Evolutionary conservation across 257 asterid species (phyloP), one percentile per base, ranked within the genome.

Genomic region (Anisodus tanguticus): DNA sequence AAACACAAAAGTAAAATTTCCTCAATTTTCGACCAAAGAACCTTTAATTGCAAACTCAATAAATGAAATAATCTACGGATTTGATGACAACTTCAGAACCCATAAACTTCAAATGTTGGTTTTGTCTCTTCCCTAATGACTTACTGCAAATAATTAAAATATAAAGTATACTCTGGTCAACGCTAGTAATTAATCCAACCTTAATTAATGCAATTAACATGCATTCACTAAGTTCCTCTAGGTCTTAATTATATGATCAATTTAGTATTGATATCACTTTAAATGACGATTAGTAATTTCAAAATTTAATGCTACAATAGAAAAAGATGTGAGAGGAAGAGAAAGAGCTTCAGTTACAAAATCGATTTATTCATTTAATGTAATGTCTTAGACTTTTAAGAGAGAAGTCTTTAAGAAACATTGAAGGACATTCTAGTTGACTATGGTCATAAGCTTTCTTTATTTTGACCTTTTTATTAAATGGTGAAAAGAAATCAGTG

Each of bases 331-430:
- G 69, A 79, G 16, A 55, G 2, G 35, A 31, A 31, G 35, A 31
- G 35, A 31, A 31, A 31, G 35, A n/a, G 41, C 8, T 86, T 84
- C 89, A 63, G 87, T 87, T 87, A 87, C 84, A 79, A 74, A 84
- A 71, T 66, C 12, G 53, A 83, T 70, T 64, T 80, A 84, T 72
- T 84, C 68, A 45, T 64, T 54, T 57, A 58, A 19, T 58, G 6
- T 5, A 31, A 13, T 31, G 35, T 31, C 26, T 22, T 22, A n/a
- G 26, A 22, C 26, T 22, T 22, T 22, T 22, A 22, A 22, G 26
- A 22, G 2, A 31, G 35, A 59, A 59, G 66, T 59, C 31, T 59
- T 59, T 59, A 17, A 59, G 11, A 17, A 59, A 8, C 5, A 72
- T 47, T 47, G 9, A 74, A 49, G 39, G 81, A 74, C 45, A 49